These are phyloP conservation scores for Penicillium fuscoglaucum DNA, from an alignment of 2,329 filamentous ascomycete genomes.

Conservation along the genomic window DNA sequence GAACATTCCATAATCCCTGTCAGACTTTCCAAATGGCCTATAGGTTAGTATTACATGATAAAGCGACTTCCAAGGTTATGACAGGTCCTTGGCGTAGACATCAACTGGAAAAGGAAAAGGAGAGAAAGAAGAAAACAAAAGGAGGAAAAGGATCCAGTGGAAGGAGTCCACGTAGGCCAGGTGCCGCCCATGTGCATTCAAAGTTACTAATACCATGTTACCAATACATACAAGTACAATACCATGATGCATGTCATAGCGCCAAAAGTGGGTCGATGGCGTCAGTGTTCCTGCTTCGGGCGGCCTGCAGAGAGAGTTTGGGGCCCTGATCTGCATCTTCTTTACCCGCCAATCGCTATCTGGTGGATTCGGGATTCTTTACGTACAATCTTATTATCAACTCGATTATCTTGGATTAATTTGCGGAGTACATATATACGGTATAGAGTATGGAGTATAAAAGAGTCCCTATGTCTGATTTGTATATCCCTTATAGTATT, in stretches of 20 bases:
- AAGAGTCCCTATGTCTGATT: neutral
- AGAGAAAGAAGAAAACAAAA: neutral
- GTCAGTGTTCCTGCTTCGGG: constrained; percentile 29
- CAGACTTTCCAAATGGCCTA: neutral
- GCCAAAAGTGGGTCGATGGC: constrained; percentile 21
- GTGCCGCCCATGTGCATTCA: neutral
- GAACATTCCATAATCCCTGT: constrained; percentile 28
- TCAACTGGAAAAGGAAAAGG: neutral
- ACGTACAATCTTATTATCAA: neutral
- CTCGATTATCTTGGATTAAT: neutral
- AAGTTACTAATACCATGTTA: too few species aligned
- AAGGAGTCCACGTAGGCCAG: constrained; percentile 5
- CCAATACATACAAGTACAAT: constrained; percentile 8
- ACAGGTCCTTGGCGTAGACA: neutral
- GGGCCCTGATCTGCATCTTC: constrained; percentile 26
- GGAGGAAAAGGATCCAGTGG: neutral
- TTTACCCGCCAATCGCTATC: neutral
- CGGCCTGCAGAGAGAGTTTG: constrained; percentile 24
- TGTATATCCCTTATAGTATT: neutral
- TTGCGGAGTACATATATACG: neutral
- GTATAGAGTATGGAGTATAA: neutral
- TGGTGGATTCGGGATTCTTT: neutral
- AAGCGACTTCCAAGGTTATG: neutral
- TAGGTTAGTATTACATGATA: neutral
- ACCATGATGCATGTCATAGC: constrained; percentile 22